Evolutionary conservation across 2,329 filamentous ascomycete species (phyloP).

Genomic region (Ceratocystis eucalypticola): DNA sequence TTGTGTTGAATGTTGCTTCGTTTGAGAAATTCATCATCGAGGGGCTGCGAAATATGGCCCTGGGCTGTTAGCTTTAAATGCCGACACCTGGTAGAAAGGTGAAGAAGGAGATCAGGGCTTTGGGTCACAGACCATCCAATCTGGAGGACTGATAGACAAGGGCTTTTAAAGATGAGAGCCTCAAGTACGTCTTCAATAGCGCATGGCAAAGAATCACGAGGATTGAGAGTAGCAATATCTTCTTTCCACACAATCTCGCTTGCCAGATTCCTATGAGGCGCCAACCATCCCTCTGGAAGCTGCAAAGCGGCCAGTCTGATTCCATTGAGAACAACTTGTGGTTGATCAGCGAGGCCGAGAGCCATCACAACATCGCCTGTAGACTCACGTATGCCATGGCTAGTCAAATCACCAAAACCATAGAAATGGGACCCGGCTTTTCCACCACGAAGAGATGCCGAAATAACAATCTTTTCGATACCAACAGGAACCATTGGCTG

Average conservation of each 20-base stretch:
- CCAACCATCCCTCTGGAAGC: constrained; percentile 29
- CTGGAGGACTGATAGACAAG: constrained; percentile 30
- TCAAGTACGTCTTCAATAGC: constrained; percentile 24
- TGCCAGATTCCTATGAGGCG: constrained; percentile 37
- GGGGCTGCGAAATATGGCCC: not conserved
- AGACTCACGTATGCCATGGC: constrained; percentile 29
- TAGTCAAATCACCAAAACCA: constrained; percentile 31
- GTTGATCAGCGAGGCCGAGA: constrained; percentile 24
- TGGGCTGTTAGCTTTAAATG: constrained; percentile 1
- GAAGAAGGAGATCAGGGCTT: not conserved
- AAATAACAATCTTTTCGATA: constrained; percentile 35
- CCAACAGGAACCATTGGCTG: constrained; percentile 38
- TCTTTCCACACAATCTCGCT: constrained; percentile 37
- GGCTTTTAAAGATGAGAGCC: constrained; percentile 30
- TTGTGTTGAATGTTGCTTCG: not conserved
- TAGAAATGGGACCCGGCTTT: constrained; percentile 27
- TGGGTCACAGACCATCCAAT: constrained; percentile 23
- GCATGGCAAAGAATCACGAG: not conserved
- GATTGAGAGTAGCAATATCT: constrained; percentile 24
- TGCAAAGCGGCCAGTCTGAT: constrained; percentile 28
- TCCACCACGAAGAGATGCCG: constrained; percentile 26
- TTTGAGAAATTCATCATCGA: not conserved
- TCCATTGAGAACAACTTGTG: constrained; percentile 33
- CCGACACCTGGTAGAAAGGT: not conserved
- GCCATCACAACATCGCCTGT: constrained; percentile 34